phyloP scores from a whole-genome alignment of 257 asterid species.

The Verbena officinalis region DNA sequence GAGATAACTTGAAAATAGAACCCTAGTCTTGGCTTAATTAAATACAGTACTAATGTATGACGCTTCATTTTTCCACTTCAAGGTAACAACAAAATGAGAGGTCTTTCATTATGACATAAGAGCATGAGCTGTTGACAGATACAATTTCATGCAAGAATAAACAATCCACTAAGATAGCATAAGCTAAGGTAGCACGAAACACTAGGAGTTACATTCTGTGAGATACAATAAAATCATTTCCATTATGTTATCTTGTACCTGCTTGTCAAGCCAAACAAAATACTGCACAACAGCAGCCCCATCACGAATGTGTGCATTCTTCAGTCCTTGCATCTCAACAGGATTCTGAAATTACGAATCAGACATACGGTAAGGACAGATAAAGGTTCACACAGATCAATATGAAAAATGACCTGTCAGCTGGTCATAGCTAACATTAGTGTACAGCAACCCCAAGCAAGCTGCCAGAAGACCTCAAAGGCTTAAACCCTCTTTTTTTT shows the following conservation, averaged over 20 bases:
- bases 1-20: neutral
- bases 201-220: neutral
- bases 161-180: conserved; percentile 11
- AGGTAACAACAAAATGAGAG: neutral
- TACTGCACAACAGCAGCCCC: conserved; percentile 98
- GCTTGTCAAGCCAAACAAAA: conserved; percentile 88
- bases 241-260: too few relatives aligned
- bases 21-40: neutral
- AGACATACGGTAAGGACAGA: conserved; percentile 27
- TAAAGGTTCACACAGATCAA: conserved; percentile 12
- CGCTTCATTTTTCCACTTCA: conserved; percentile 2
- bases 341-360: conserved; percentile 65
- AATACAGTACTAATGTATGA: neutral
- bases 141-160: conserved; percentile 15
- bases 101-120: neutral
- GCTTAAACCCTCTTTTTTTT: neutral
- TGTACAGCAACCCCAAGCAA: neutral
- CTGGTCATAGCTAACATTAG: conserved; percentile 8
- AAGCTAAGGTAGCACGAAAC: conserved; percentile 6
- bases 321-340: conserved; percentile 89
- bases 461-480: too few relatives aligned
- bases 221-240: conserved; percentile 8
- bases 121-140: neutral
- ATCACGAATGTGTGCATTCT: conserved; percentile 90
- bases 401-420: conserved; percentile 11